These are phyloP conservation scores for Penicillium sp. DNA, from an alignment of 2,329 filamentous ascomycete species.

Conservation along the genomic window DNA sequence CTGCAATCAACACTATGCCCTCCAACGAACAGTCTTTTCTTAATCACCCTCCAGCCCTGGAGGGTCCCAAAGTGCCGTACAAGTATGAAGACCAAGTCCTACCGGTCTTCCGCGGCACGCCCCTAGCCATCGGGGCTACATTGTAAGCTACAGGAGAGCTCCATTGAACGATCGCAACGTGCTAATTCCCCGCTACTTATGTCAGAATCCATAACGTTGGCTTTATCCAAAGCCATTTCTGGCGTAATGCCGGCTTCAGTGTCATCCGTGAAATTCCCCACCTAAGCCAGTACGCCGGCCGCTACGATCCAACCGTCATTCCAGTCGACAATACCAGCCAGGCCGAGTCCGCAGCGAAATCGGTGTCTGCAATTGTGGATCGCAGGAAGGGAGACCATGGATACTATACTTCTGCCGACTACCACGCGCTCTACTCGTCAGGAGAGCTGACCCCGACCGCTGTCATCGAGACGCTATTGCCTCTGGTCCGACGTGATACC, in stretches of 20 bases:
- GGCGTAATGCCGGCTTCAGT: constrained; percentile 61
- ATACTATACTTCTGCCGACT: constrained; percentile 66
- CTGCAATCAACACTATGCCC: constrained; percentile 15
- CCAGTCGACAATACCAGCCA: constrained; percentile 28
- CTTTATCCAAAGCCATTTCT: constrained; percentile 57
- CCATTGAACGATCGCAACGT: background rate
- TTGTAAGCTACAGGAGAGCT: constrained; percentile 43
- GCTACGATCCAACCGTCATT: constrained; percentile 52
- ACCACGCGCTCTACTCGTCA: constrained; percentile 63
- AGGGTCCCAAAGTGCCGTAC: constrained; percentile 39
- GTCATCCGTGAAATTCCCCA: constrained; percentile 47
- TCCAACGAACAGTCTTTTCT: constrained; percentile 20
- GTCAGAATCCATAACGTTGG: constrained; percentile 50
- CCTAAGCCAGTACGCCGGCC: constrained; percentile 47
- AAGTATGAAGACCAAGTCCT: constrained; percentile 52
- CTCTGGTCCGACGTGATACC: constrained; percentile 56
- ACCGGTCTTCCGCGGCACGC: constrained; percentile 58
- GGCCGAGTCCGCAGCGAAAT: constrained; percentile 13
- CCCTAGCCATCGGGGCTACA: constrained; percentile 54
- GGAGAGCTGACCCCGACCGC: constrained; percentile 62
- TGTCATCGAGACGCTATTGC: constrained; percentile 62
- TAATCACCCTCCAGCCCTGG: constrained; percentile 32
- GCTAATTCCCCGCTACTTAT: constrained; percentile 1
- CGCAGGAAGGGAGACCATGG: constrained; percentile 32
- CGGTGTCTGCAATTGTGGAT: constrained; percentile 25